Conservation (phyloP, 345 rosid species). For the Arabis alpina region DNA sequence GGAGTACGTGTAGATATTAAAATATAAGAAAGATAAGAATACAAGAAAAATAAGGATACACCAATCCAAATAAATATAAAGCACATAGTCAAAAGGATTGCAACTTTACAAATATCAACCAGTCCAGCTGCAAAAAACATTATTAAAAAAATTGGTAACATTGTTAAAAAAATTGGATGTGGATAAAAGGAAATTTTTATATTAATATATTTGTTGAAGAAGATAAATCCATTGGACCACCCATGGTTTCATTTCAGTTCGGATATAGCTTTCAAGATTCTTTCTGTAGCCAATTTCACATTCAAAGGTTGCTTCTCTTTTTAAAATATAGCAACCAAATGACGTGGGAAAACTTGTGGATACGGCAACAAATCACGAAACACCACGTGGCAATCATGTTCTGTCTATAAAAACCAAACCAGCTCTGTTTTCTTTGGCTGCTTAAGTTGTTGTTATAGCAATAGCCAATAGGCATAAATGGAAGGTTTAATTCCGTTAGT, state of each 20-base stretch:
- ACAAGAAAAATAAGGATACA: too few species aligned
- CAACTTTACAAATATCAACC: slow-evolving; percentile 4
- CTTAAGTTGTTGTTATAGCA: background rate
- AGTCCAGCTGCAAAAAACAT: slow-evolving; percentile 9
- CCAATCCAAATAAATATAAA: too few species aligned
- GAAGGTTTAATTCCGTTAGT: slow-evolving; percentile 83
- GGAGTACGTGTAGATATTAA: too few species aligned
- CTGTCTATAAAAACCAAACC: slow-evolving; percentile 22
- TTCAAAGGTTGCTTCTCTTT: slow-evolving; percentile 42
- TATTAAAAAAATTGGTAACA: background rate
- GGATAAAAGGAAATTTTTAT: slow-evolving; percentile 15
- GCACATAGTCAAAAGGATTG: background rate
- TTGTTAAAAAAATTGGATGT: background rate
- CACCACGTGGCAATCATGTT: slow-evolving; percentile 20
- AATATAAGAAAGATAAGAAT: too few species aligned
- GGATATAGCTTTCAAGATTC: slow-evolving; percentile 37
- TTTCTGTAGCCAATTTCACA: slow-evolving; percentile 35
- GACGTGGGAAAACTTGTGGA: slow-evolving; percentile 40
- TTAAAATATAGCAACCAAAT: slow-evolving; percentile 3
- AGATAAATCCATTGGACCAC: slow-evolving; percentile 35
- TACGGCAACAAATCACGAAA: slow-evolving; percentile 27
- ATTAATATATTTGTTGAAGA: slow-evolving; percentile 11
- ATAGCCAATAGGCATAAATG: slow-evolving; percentile 46
- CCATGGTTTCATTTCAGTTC: slow-evolving; percentile 38
- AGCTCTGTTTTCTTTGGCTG: slow-evolving; percentile 16